A percentile compares a stretch with the other conserved stretches of the same genome.
Evolutionary conservation across 2,329 filamentous ascomycete species (phyloP).

Genomic region (Sporothrix globosa): DNA sequence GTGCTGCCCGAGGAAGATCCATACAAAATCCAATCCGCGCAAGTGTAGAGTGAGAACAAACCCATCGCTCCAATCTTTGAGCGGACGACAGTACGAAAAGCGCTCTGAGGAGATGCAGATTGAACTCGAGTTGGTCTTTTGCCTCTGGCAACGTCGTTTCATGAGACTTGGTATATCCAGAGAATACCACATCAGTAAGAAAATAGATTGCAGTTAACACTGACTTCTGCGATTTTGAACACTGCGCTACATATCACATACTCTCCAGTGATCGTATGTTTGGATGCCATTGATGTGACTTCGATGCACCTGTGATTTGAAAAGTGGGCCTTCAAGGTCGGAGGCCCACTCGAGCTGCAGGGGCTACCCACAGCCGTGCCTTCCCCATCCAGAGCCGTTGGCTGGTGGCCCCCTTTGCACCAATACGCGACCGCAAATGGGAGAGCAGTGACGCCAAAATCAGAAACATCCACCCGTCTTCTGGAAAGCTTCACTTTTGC

Average conservation of each 20-base stretch:
- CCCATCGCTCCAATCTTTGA: too few relatives aligned
- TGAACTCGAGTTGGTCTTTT: too few relatives aligned
- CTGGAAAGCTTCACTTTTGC: not conserved
- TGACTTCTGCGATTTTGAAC: not conserved
- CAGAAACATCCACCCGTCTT: not conserved
- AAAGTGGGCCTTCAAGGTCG: not conserved
- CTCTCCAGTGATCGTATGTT: not conserved
- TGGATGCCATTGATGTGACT: not conserved
- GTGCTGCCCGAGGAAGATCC: too few relatives aligned
- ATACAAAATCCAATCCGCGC: too few relatives aligned
- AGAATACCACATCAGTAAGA: too few relatives aligned
- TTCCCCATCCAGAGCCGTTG: constrained; percentile 16
- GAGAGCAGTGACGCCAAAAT: constrained; percentile 3
- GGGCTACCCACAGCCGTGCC: constrained; percentile 22
- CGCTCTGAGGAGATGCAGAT: too few relatives aligned
- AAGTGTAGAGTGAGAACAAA: too few relatives aligned
- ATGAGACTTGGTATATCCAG: too few relatives aligned
- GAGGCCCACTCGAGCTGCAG: constrained; percentile 22
- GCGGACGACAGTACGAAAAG: too few relatives aligned
- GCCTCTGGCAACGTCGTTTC: too few relatives aligned
- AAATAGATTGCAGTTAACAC: too few relatives aligned
- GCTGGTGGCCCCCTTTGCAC: constrained; percentile 14
- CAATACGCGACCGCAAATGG: not conserved
- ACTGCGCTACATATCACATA: not conserved
- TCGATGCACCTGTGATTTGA: not conserved